Evolutionary conservation across 306 rosid species (phyloP).

Genomic region (Hylodesmum podocarpum): DNA sequence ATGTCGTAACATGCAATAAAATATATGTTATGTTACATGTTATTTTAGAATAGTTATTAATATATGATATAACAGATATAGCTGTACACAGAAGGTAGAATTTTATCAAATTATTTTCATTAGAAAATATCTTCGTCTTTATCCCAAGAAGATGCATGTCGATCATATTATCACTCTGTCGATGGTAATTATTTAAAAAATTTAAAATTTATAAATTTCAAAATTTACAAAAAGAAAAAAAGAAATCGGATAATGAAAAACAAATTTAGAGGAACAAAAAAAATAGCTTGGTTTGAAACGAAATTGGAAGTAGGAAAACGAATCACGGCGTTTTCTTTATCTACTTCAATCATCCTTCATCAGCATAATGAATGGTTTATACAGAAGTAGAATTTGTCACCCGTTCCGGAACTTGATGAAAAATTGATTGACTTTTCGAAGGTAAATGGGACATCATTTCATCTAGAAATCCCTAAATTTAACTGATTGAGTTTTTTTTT

Average conservation of each 20-base stretch:
- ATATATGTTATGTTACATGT: not conserved
- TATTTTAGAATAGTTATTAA: not conserved
- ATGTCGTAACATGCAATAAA: not conserved
- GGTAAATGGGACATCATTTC: not conserved
- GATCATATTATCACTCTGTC: too few relatives aligned
- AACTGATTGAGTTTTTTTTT: too few relatives aligned
- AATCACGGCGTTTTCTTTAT: not conserved
- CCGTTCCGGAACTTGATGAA: not conserved
- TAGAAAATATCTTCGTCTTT: too few relatives aligned
- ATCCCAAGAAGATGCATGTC: too few relatives aligned
- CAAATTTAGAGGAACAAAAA: not conserved
- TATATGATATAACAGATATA: too few relatives aligned
- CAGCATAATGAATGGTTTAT: not conserved
- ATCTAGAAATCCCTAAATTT: not conserved
- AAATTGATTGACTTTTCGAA: constrained; percentile 5
- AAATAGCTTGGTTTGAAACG: not conserved
- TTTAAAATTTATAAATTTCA: not conserved
- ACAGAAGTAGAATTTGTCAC: not conserved
- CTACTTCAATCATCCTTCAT: not conserved
- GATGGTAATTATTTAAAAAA: not conserved
- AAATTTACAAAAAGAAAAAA: too few relatives aligned
- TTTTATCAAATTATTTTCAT: too few relatives aligned
- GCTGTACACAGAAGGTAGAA: too few relatives aligned
- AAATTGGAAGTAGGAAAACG: not conserved
- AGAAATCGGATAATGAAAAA: not conserved